Evolutionary conservation across 108 stramenopile species (phyloP).

Genomic region (Nitzschia inconspicua): DNA sequence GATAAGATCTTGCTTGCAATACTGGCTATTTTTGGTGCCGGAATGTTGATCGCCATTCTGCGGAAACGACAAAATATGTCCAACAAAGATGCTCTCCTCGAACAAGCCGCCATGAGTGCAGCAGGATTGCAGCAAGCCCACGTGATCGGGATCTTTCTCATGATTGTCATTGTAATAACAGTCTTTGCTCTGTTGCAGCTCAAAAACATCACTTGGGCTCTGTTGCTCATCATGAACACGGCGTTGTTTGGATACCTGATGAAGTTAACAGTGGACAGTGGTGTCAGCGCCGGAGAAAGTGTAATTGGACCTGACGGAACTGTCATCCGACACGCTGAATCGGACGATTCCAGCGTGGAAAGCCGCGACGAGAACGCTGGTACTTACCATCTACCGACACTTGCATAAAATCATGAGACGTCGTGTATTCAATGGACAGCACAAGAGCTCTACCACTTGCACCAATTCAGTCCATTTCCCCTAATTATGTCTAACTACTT

Average conservation of each 20-base stretch:
- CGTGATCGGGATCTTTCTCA: constrained; percentile 66
- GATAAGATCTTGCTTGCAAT: constrained; percentile 76
- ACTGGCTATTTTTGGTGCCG: constrained; percentile 65
- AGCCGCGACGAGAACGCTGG: constrained; percentile 24
- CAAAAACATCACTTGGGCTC: constrained; percentile 80
- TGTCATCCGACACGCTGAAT: constrained; percentile 48
- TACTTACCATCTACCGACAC: constrained; percentile 34
- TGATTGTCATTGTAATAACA: constrained; percentile 64
- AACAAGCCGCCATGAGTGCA: constrained; percentile 80
- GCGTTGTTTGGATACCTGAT: constrained; percentile 81
- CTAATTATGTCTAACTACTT: no score
- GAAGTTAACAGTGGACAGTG: constrained; percentile 78
- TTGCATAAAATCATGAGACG: constrained; percentile 16
- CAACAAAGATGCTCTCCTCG: constrained; percentile 81
- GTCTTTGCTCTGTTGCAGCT: constrained; percentile 69
- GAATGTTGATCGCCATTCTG: constrained; percentile 67
- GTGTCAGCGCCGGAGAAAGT: constrained; percentile 61
- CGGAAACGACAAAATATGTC: constrained; percentile 78
- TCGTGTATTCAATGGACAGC: not conserved
- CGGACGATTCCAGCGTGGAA: constrained; percentile 50
- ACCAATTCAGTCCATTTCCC: not conserved
- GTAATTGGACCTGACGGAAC: constrained; percentile 81
- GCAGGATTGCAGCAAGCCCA: constrained; percentile 79
- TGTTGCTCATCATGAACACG: constrained; percentile 69
- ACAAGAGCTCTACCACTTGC: not conserved